Base-by-base conservation (phyloP, 495 filamentous ascomycete species). In the Xylaria venustula region DNA sequence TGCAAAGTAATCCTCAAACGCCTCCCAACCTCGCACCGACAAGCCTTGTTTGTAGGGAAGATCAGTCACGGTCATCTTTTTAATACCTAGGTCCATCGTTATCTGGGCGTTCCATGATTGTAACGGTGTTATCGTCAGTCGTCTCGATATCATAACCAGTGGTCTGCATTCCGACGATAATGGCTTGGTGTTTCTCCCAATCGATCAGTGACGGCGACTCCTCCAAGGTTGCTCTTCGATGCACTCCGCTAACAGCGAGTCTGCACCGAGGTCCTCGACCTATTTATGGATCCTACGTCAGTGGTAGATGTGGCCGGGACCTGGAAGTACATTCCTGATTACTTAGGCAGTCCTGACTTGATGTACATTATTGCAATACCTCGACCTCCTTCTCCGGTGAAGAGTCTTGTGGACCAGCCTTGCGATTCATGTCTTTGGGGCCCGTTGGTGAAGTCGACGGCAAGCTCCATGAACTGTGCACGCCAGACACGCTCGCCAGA, bases 391-490 rank as follows among this genome's bases (percentile, higher is more conserved):
- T 45, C 14, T 23, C 19, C 1, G 26, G 54, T 12, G n/a, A 57
- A 57, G 7, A 57, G 41, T 26, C 54, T 57, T 22, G 44, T 45
- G 17, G 14, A 36, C 40, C 54, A 45, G 32, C 54, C 54, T 28
- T 45, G 40, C 28, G 54, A 26, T 15, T 45, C 54, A 47, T 47
- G 20, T n/a, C 54, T 46, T 12, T 17, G 6, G 2, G 54, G 26
- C 17, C 41, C 54, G 54, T 57, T 57, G 4, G 55, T 58, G 30
- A 49, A 58, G 7, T 47, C 32, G 40, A 58, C 44, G 2, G 42
- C 55, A 20, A 58, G 44, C 30, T 58, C 46, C 44, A 58, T 58
- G 44, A 58, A 58, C 45, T 58, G 55, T 22, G 55, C 55, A 20
- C 55, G 36, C 55, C 55, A 58, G 15, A 58, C 30, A 3, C 30